Evolutionary conservation across 192 early-diverging fungal species (phyloP).

Genomic region (Coemansia guatemalensis): DNA sequence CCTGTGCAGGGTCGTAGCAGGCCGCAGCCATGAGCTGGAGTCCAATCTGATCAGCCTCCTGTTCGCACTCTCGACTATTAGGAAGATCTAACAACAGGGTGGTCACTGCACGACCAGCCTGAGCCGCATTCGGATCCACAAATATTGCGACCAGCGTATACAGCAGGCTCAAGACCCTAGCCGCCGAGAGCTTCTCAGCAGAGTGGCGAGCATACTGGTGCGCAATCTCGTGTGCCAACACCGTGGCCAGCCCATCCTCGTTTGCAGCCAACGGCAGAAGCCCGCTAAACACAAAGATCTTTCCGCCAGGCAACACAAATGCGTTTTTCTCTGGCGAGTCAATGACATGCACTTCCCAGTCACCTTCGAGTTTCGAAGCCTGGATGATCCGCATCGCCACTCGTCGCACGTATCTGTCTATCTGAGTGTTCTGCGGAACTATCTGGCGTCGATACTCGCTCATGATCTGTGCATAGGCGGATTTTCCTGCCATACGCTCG

Average conservation of each 20-base stretch:
- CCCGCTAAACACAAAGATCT: conserved; percentile 97
- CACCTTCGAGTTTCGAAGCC: conserved; percentile 66
- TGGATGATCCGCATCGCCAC: conserved; percentile 72
- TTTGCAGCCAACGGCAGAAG: conserved; percentile 76
- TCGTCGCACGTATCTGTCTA: conserved; percentile 61
- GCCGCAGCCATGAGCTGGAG: conserved; percentile 87
- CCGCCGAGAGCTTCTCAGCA: conserved; percentile 83
- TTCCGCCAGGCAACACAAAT: conserved; percentile 93
- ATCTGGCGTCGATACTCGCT: conserved; percentile 62
- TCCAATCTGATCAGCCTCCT: conserved; percentile 92
- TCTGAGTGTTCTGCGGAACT: conserved; percentile 65
- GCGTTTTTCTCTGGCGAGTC: conserved; percentile 81
- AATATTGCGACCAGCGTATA: conserved; percentile 63
- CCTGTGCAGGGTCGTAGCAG: conserved; percentile 85
- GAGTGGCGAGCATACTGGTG: conserved; percentile 91
- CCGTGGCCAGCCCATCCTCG: conserved; percentile 89
- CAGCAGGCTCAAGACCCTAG: conserved; percentile 60
- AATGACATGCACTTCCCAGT: conserved; percentile 95
- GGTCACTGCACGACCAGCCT: conserved; percentile 61
- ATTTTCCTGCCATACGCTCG: conserved; percentile 57
- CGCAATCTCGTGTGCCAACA: conserved; percentile 92
- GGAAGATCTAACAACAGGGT: conserved; percentile 79
- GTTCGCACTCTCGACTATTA: conserved; percentile 85
- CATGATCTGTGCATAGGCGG: conserved; percentile 74
- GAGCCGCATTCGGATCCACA: conserved; percentile 63